Evolutionary conservation across 1,139 yeast species (phyloP).

Genomic region (Hyphopichia wangnamkhiaoensis): DNA sequence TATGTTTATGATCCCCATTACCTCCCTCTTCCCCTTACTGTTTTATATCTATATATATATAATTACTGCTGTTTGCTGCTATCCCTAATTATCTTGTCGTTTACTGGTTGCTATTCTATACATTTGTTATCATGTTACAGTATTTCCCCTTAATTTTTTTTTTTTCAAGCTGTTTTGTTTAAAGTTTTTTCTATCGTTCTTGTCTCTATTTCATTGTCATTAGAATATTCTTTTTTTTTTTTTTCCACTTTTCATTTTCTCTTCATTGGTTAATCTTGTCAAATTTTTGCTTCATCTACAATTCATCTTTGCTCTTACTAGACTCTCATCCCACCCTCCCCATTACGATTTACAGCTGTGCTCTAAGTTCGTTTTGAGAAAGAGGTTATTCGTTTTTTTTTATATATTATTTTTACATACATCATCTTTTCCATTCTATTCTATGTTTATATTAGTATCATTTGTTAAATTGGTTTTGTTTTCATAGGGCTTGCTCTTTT

Average conservation of each 20-base stretch:
- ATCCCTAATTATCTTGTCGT: background rate
- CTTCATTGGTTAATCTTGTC: background rate
- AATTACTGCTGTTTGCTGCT: background rate
- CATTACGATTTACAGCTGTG: constrained; percentile 3
- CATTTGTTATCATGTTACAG: too few species aligned
- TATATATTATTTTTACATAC: background rate
- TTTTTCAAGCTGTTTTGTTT: too few species aligned
- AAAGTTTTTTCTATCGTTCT: too few species aligned
- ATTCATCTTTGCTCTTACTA: background rate
- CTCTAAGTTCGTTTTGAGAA: background rate
- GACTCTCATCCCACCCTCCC: background rate
- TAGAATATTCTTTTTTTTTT: background rate
- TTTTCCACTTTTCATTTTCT: background rate
- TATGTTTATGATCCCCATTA: too few species aligned
- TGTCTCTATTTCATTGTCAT: background rate
- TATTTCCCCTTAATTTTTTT: too few species aligned
- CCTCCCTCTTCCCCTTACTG: background rate
- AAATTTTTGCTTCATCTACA: background rate
- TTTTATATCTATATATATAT: too few species aligned
- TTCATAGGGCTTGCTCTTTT: background rate
- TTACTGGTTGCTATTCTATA: too few species aligned
- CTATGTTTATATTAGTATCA: background rate
- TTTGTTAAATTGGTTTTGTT: background rate
- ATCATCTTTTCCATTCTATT: background rate
- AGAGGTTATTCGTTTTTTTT: too few species aligned